Base-by-base conservation (phyloP, 2,329 filamentous ascomycete genomes). In the Calonectria montana region DNA sequence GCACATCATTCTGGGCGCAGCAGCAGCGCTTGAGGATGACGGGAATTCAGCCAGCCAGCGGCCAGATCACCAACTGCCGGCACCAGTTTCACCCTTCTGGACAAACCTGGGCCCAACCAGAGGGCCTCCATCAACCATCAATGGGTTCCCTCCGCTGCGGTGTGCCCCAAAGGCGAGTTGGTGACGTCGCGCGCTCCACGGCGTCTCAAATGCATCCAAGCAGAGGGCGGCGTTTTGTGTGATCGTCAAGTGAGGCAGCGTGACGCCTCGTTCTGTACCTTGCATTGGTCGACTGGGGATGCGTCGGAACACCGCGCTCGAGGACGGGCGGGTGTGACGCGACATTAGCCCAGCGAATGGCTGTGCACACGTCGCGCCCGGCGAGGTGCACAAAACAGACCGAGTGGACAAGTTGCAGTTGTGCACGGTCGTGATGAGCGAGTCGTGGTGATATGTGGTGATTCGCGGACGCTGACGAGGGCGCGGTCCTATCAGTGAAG, bases 401-500 rank as follows among this genome's bases (percentile, higher is more conserved):
- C 63, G 75, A 78, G 76, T 79, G 77, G 77, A 71, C 77, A 77
- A 73, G 59, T 72, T 18, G 57, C 41, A 69, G 45, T 78, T 77
- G 75, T 79, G 77, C 76, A 79, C 77, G 72, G 73, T 59, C 68
- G 61, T 65, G 73, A 66, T 50, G 65, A 47, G 68, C 66, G 72
- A 75, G 75, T 69, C 76, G 76, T 71, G 72, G 75, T 65, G 70
- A 75, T 73, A 50, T 25, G 61, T 69, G 69, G 50, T 65, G 65
- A 75, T 77, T 75, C 68, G 75, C 67, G 63, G 71, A 67, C 72
- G 71, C 73, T 72, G 63, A 67, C 67, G 69, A 75, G 72, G 74
- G 70, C 50, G 69, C 72, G 64, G 67, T 65, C 81, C 80, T 77
- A 80, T 83, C 80, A 81, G 72, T 75, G 74, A 43, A 74, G 80